Conservation (phyloP, 768 basidiomycete species). For the Leccinum rimulosum region DNA sequence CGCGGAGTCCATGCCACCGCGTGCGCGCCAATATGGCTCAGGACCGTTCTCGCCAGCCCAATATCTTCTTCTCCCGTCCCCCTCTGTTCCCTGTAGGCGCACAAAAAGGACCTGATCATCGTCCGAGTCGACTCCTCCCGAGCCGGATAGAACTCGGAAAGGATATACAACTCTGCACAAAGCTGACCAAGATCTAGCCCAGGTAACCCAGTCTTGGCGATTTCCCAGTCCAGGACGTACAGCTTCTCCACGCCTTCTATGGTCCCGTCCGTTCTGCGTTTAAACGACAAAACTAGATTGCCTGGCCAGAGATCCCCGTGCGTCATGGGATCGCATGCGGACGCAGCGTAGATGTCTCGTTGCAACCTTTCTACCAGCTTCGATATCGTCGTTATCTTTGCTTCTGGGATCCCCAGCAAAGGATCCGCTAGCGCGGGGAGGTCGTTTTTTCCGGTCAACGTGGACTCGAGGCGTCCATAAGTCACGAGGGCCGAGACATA, state of each 20-base stretch:
- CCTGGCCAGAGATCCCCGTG: constrained; percentile 74
- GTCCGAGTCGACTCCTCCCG: constrained; percentile 35
- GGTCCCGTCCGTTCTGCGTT: constrained; percentile 25
- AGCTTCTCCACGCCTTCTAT: constrained; percentile 36
- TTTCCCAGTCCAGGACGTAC: constrained; percentile 65
- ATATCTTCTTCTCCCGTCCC: constrained; percentile 23
- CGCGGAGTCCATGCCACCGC: constrained; percentile 50
- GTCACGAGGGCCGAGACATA: constrained; percentile 38
- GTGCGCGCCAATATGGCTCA: constrained; percentile 56
- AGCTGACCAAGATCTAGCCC: constrained; percentile 65
- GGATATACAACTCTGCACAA: constrained; percentile 54
- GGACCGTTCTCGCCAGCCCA: constrained; percentile 34
- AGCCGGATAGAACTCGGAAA: constrained; percentile 46
- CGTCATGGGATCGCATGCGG: constrained; percentile 29
- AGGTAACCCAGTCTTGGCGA: constrained; percentile 53
- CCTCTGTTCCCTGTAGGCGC: constrained; percentile 38
- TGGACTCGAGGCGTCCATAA: constrained; percentile 46
- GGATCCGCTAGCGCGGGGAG: constrained; percentile 42
- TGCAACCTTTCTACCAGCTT: constrained; percentile 31
- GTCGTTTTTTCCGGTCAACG: constrained; percentile 31
- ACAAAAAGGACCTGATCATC: constrained; percentile 45
- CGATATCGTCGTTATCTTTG: constrained; percentile 35
- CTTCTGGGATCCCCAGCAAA: constrained; percentile 37
- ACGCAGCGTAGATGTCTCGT: constrained; percentile 30
- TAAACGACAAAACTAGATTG: constrained; percentile 51